phyloP scores from a whole-genome alignment of 164 flowering plant genomes.

The Protea cynaroides region DNA sequence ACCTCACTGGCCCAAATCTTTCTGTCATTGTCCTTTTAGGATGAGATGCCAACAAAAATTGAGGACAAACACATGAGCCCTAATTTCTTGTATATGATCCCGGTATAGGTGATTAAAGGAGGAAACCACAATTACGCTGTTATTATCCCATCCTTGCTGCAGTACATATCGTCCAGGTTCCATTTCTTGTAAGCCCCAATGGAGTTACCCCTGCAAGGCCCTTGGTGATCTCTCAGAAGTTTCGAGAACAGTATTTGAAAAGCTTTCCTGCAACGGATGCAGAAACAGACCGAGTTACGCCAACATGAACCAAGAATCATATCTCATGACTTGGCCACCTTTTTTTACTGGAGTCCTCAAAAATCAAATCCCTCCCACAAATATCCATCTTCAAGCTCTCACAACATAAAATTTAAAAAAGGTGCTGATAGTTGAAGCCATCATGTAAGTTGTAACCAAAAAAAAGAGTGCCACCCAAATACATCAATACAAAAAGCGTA shows the following conservation, averaged over 20 bases:
- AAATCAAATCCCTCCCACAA: conserved; percentile 35
- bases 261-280: conserved; percentile 89
- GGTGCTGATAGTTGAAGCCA: conserved; percentile 12
- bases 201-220: conserved; percentile 39
- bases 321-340: conserved; percentile 49
- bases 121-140: conserved; percentile 99
- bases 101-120: conserved; percentile 78
- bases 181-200: conserved; percentile 46
- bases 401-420: conserved; percentile 12
- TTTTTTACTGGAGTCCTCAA: conserved; percentile 41
- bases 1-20: conserved; percentile 84
- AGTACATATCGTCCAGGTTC: conserved; percentile 94
- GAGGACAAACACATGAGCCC: conserved; percentile 80
- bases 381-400: conserved; percentile 26
- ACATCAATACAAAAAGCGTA: background rate
- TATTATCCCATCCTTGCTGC: conserved; percentile 99
- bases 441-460: background rate
- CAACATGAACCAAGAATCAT: conserved; percentile 41
- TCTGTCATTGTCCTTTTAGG: conserved; percentile 62
- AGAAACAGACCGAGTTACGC: conserved; percentile 70
- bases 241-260: conserved; percentile 44
- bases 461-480: conserved; percentile 6
- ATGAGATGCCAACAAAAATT: conserved; percentile 62
- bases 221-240: conserved; percentile 39
- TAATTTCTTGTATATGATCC: conserved; percentile 83